phyloP scores from a whole-genome alignment of 108 stramenopile species.

The Stephanodiscus minutulus region DNA sequence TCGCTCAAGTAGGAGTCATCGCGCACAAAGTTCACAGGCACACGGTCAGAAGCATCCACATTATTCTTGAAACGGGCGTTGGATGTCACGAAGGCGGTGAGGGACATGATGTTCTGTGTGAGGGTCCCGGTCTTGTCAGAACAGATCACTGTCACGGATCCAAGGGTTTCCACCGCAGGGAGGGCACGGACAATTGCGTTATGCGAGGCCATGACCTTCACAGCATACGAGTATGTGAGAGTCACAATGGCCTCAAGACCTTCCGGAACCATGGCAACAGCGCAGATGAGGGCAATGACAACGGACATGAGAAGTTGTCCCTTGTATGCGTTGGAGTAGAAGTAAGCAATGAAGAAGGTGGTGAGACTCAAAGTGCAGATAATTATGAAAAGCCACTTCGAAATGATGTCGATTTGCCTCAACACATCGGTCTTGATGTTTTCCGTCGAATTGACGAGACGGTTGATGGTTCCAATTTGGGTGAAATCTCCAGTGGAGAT shows the following conservation, averaged over 20 bases:
- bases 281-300: constrained; percentile 79
- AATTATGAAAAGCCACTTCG: constrained; percentile 76
- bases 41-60: constrained; percentile 55
- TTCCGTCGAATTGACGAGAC: constrained; percentile 75
- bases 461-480: constrained; percentile 96
- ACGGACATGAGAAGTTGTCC: constrained; percentile 65
- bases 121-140: constrained; percentile 99
- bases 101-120: constrained; percentile 94
- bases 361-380: constrained; percentile 77
- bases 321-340: constrained; percentile 39
- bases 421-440: constrained; percentile 91
- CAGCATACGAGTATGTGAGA: constrained; percentile 88
- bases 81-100: constrained; percentile 76
- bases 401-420: constrained; percentile 90
- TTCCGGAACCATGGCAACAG: constrained; percentile 98
- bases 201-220: constrained; percentile 81
- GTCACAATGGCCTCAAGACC: constrained; percentile 96
- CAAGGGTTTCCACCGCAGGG: constrained; percentile 97
- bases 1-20: constrained; percentile 61
- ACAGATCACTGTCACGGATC: constrained; percentile 94
- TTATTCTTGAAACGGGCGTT: constrained; percentile 70
- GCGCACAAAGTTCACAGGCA: constrained; percentile 56
- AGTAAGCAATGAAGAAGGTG: constrained; percentile 84
- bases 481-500: constrained; percentile 84
- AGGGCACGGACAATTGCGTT: constrained; percentile 92